A percentile compares a stretch with the other conserved stretches of the same genome.
These are phyloP conservation scores for Ephemerocybe angulata DNA, from an alignment of 768 basidiomycete genomes.

Conservation along the genomic window DNA sequence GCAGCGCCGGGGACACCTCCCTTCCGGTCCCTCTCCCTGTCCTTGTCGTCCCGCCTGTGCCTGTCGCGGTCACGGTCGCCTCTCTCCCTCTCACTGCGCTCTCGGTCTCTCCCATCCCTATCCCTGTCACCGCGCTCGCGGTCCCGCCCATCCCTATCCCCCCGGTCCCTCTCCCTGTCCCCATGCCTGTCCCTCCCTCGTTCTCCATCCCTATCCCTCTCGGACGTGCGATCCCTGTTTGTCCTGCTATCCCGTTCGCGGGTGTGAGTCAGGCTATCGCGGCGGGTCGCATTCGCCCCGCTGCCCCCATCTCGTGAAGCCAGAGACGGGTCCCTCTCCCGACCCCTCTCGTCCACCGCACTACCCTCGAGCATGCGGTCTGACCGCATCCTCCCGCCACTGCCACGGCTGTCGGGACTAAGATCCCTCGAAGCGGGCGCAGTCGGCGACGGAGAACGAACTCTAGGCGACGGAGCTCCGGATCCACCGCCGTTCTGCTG, in stretches of 20 bases:
- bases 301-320: conserved; percentile 43
- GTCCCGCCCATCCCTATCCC: conserved; percentile 55
- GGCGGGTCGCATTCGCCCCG: conserved; percentile 35
- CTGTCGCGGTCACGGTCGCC: conserved; percentile 54
- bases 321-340: conserved; percentile 42
- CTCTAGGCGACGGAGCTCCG: conserved; percentile 54
- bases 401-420: conserved; percentile 70
- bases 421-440: conserved; percentile 64
- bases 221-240: conserved; percentile 40
- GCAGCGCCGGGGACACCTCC: conserved; percentile 44
- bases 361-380: conserved; percentile 43
- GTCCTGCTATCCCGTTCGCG: conserved; percentile 49
- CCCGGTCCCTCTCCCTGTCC: conserved; percentile 50
- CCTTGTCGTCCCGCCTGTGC: conserved; percentile 58
- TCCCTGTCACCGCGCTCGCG: conserved; percentile 56
- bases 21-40: conserved; percentile 65
- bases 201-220: conserved; percentile 38
- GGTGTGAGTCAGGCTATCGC: conserved; percentile 51
- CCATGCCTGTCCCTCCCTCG: conserved; percentile 50
- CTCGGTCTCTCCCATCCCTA: conserved; percentile 44
- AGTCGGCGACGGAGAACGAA: conserved; percentile 65
- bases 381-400: conserved; percentile 57
- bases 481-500: conserved; percentile 28
- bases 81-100: conserved; percentile 48
- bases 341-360: conserved; percentile 49